These are phyloP conservation scores for Schoenoplectus triqueter DNA, from an alignment of 202 grass and related monocot genomes.

Conservation along the genomic window DNA sequence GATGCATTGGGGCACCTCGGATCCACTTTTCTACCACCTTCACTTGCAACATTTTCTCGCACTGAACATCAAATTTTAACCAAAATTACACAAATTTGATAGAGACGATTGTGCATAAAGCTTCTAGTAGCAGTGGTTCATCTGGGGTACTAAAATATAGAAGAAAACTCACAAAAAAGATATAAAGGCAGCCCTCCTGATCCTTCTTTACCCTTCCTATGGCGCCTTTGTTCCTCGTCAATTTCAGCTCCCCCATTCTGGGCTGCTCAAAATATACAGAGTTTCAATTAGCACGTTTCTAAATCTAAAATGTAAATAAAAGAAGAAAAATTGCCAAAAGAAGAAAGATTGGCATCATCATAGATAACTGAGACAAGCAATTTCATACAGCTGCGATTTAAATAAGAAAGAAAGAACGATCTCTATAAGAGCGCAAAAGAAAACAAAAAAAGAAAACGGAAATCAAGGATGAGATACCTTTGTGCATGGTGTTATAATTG, in stretches of 20 bases:
- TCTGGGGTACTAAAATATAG: background rate
- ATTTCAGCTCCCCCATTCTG: slow-evolving; percentile 58
- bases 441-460: slow-evolving; percentile 19
- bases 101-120: background rate
- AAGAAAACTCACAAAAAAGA: slow-evolving; percentile 57
- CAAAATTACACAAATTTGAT: slow-evolving; percentile 9
- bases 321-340: background rate
- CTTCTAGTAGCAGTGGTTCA: background rate
- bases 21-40: slow-evolving; percentile 71
- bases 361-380: background rate
- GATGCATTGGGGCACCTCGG: slow-evolving; percentile 68
- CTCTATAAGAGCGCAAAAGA: background rate
- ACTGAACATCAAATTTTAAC: slow-evolving; percentile 43
- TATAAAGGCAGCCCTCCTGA: slow-evolving; percentile 75
- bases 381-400: background rate
- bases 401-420: background rate
- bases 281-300: background rate
- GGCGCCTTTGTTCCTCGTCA: slow-evolving; percentile 35
- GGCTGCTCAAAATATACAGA: slow-evolving; percentile 23
- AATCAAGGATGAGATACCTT: slow-evolving; percentile 20
- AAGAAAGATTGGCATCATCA: background rate
- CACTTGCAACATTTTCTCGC: slow-evolving; percentile 43
- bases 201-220: slow-evolving; percentile 52
- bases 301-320: background rate
- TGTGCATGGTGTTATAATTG: slow-evolving; percentile 13